Evolutionary conservation across 177 flowering plant species (phyloP), one percentile per base, ranked within the genome.

Genomic region (Telopea speciosissima): DNA sequence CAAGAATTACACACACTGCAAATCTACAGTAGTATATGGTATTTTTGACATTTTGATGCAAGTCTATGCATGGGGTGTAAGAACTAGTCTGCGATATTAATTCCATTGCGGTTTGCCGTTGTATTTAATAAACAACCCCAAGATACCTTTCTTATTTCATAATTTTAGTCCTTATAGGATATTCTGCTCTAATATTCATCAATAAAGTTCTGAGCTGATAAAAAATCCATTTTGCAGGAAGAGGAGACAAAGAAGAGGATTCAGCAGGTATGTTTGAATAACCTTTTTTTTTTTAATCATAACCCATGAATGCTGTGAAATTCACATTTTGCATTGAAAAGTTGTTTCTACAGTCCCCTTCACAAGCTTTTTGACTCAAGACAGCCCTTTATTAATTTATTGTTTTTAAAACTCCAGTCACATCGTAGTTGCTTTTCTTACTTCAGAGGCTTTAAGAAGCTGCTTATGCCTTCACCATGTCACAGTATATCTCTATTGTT

Each of bases 191-290:
- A 25, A 12, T 63, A 19, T 60, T 8, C 19, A 69, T 71, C 60
- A 24, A 31, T 11, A 17, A 25, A 67, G 31, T 68, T 66, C 62
- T 36, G 42, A 70, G 67, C 73, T 79, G 40, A 77, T 24, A 12
- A 49, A 16, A 0, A 16, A 26, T 70, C 63, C 63, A 52, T 33
- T 70, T 67, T 82, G 75, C 90, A 92, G 97, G 85, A 63, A 66
- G 87, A 85, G 78, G 81, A 79, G 72, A 80, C 76, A 12, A 88
- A 77, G 80, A 85, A 87, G 77, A 83, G 92, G 79, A 79, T 72
- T 63, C 82, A 80, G 76, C 87, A 89, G 97, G 96, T 90, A 81
- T 23, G 61, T 6, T 36, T 36, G 40, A 5, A 61, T 62, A 7
- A 11, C 22, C 21, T 17, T 64, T 21, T 2, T 28, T 65, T 31